phyloP scores from a whole-genome alignment of 768 basidiomycete species.

The Auricularia cornea region DNA sequence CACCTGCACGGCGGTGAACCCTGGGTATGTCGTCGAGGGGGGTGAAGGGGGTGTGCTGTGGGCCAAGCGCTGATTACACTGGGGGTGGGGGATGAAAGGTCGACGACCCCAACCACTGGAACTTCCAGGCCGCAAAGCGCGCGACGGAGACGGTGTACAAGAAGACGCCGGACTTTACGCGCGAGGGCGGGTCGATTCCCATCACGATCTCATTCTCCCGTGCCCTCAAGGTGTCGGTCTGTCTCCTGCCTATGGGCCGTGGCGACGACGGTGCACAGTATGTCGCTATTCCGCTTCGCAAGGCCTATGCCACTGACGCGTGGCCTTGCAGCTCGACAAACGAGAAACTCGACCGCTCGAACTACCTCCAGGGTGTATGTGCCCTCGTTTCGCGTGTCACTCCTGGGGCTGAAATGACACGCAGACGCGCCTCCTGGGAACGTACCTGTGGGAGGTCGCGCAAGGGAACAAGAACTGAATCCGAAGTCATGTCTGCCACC shows the following conservation, averaged over 20 bases:
- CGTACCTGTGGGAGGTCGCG: conserved; percentile 72
- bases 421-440: conserved; percentile 60
- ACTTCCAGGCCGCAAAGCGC: conserved; percentile 77
- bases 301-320: not conserved
- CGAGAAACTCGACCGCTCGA: conserved; percentile 87
- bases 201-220: conserved; percentile 93
- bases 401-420: conserved; percentile 23
- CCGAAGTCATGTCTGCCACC: too few species aligned
- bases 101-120: conserved; percentile 81
- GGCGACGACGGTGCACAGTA: conserved; percentile 93
- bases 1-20: conserved; percentile 76
- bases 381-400: conserved; percentile 20
- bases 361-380: conserved; percentile 69
- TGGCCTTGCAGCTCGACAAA: conserved; percentile 62
- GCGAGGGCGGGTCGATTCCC: conserved; percentile 93
- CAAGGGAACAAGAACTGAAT: conserved; percentile 3
- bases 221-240: conserved; percentile 73
- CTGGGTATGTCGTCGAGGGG: conserved; percentile 36
- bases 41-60: too few species aligned
- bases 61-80: too few species aligned
- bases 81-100: conserved; percentile 26
- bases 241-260: conserved; percentile 87
- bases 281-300: conserved; percentile 21
- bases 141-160: conserved; percentile 79
- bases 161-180: conserved; percentile 69